Percentiles rank a stretch among this genome's conserved stretches.
These are phyloP conservation scores for Boletus smithii DNA, from an alignment of 1,284 basidiomycete species.

Conservation along the genomic window DNA sequence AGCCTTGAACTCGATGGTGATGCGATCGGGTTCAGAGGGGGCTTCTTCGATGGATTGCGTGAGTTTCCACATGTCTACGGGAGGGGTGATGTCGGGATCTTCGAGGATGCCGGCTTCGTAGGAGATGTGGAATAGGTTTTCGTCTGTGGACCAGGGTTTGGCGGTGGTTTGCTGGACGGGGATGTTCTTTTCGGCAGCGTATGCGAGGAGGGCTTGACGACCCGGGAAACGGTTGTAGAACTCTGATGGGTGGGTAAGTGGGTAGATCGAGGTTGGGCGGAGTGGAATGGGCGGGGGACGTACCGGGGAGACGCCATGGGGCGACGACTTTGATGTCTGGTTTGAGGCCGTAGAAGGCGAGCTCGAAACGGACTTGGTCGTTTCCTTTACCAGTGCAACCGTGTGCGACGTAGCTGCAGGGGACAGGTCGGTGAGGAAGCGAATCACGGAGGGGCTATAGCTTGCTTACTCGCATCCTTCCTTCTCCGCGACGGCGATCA, in stretches of 20 bases:
- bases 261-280: not conserved
- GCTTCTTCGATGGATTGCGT: constrained; percentile 84
- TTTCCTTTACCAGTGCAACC: constrained; percentile 99
- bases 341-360: constrained; percentile 98
- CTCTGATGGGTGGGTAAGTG: constrained; percentile 43
- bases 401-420: constrained; percentile 85
- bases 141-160: constrained; percentile 99
- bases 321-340: constrained; percentile 99
- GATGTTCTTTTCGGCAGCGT: constrained; percentile 86
- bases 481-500: constrained; percentile 91
- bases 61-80: constrained; percentile 99
- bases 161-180: constrained; percentile 94
- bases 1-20: constrained; percentile 81
- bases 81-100: constrained; percentile 93
- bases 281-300: not conserved
- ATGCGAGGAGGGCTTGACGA: constrained; percentile 88
- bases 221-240: constrained; percentile 99
- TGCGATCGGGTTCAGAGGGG: constrained; percentile 76
- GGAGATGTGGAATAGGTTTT: constrained; percentile 99
- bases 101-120: constrained; percentile 99
- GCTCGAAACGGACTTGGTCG: constrained; percentile 99
- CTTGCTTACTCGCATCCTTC: constrained; percentile 87
- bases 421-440: constrained; percentile 3
- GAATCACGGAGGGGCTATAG: not conserved
- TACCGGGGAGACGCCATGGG: constrained; percentile 94